phyloP scores from a whole-genome alignment of 2,329 filamentous ascomycete species.

The Canariomyces notabilis region DNA sequence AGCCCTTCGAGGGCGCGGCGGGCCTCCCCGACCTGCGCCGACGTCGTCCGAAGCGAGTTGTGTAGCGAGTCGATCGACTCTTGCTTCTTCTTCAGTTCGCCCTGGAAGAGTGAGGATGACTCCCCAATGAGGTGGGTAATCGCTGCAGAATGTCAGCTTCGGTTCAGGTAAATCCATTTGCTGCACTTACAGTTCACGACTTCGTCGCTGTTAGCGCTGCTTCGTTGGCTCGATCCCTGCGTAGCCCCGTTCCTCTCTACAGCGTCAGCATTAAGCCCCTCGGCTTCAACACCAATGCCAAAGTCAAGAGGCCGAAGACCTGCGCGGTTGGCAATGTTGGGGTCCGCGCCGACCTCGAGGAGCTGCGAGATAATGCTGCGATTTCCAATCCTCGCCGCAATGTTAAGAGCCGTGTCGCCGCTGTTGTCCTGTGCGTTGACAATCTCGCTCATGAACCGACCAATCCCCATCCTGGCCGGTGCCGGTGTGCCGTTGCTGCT shows the following conservation, averaged over 20 bases:
- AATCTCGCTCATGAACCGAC: conserved; percentile 93
- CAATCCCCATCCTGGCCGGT: conserved; percentile 72
- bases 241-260: conserved; percentile 40
- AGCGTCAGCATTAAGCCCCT: conserved; percentile 41
- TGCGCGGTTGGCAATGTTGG: conserved; percentile 85
- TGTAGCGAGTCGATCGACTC: conserved; percentile 77
- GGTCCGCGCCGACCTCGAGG: conserved; percentile 88
- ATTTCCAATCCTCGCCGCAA: conserved; percentile 89
- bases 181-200: conserved; percentile 67
- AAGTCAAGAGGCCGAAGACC: conserved; percentile 90
- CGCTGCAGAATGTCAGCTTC: conserved; percentile 44
- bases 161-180: conserved; percentile 24
- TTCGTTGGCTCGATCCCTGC: conserved; percentile 48
- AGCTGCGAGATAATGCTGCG: conserved; percentile 94
- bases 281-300: conserved; percentile 65
- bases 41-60: conserved; percentile 72
- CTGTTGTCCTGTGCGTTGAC: conserved; percentile 92
- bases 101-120: conserved; percentile 72
- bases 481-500: conserved; percentile 19
- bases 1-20: conserved; percentile 68
- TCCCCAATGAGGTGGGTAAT: conserved; percentile 79
- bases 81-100: conserved; percentile 79
- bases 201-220: conserved; percentile 69
- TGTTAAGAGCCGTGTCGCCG: conserved; percentile 90
- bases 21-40: conserved; percentile 71